Evolutionary conservation across 2,329 filamentous ascomycete species (phyloP).

Genomic region (Setomelanomma holmii): DNA sequence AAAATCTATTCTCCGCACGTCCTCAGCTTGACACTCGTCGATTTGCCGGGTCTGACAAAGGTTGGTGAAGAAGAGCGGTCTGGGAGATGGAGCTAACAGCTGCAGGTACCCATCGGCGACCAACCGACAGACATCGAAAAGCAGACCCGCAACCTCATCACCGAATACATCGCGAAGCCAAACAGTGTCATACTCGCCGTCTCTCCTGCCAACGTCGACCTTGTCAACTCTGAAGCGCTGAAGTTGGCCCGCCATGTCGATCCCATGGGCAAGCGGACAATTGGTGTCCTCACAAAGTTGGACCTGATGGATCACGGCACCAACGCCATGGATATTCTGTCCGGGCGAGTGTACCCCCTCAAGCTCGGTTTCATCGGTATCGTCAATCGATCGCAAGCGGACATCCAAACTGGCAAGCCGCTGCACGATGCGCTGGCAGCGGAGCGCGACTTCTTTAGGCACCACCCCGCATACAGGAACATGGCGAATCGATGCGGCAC

Average conservation of each 20-base stretch:
- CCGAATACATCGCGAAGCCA: conserved; percentile 97
- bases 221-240: conserved; percentile 96
- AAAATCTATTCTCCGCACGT: conserved; percentile 99
- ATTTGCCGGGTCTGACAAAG: conserved; percentile 95
- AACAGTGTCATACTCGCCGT: conserved; percentile 98
- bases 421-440: conserved; percentile 88
- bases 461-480: conserved; percentile 96
- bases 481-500: conserved; percentile 94
- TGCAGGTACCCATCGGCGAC: conserved; percentile 90
- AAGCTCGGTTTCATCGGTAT: conserved; percentile 98
- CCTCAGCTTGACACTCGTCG: conserved; percentile 92
- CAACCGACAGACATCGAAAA: conserved; percentile 98
- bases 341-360: conserved; percentile 92
- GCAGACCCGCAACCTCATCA: conserved; percentile 93
- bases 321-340: conserved; percentile 96
- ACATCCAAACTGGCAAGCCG: conserved; percentile 96
- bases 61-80: conserved; percentile 51
- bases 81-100: conserved; percentile 31
- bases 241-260: conserved; percentile 98
- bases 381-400: conserved; percentile 96
- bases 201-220: conserved; percentile 95
- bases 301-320: conserved; percentile 99
- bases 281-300: conserved; percentile 95
- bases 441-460: conserved; percentile 94
- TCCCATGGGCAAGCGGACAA: conserved; percentile 89